phyloP scores from a whole-genome alignment of 2,329 filamentous ascomycete genomes.

The Aspergillus tamarii region DNA sequence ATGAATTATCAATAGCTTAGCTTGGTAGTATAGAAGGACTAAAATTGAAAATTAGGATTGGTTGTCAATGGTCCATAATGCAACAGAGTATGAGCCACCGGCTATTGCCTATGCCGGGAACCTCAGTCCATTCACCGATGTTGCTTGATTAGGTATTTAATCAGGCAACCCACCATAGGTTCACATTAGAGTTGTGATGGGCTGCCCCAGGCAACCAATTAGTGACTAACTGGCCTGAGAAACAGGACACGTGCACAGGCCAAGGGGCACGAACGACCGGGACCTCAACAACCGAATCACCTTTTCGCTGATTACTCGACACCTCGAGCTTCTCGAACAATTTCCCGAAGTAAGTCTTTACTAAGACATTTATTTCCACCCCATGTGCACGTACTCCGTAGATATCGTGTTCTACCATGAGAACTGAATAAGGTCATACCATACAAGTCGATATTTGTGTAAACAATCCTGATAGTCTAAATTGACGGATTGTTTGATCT shows the following conservation, averaged over 20 bases:
- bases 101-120: neutral
- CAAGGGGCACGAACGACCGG: slow-evolving; percentile 6
- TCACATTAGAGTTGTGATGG: neutral
- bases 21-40: too few species aligned
- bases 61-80: too few species aligned
- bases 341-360: neutral
- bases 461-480: too few species aligned
- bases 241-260: slow-evolving; percentile 6
- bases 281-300: slow-evolving; percentile 15
- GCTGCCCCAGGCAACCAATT: too few species aligned
- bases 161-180: neutral
- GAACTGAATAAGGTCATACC: neutral
- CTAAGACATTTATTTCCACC: neutral
- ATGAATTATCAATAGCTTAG: too few species aligned
- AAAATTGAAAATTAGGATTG: too few species aligned
- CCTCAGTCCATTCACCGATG: neutral
- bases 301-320: neutral
- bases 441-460: neutral
- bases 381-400: neutral
- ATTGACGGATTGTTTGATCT: too few species aligned
- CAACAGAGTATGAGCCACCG: neutral
- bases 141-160: neutral
- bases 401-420: neutral
- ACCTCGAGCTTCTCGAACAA: neutral
- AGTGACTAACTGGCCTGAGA: neutral